phyloP scores from a whole-genome alignment of 495 filamentous ascomycete genomes.

The Aspergillus baeticus region DNA sequence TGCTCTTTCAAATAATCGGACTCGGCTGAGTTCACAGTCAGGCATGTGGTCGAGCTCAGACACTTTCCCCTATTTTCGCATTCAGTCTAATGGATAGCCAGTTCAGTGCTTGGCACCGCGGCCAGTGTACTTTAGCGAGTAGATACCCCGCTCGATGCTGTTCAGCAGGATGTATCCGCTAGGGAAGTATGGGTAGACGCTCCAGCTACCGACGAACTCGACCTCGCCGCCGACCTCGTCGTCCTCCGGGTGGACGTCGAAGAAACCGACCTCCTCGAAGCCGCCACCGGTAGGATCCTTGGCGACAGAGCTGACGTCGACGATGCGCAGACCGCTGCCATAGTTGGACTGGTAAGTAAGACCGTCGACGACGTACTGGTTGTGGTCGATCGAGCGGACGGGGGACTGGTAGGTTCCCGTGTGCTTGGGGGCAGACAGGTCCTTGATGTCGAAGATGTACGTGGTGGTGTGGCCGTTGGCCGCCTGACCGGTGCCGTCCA shows the following conservation, averaged over 20 bases:
- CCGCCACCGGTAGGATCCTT: constrained; percentile 14
- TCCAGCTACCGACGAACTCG: constrained; percentile 20
- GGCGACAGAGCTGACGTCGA: constrained; percentile 18
- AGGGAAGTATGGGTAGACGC: constrained; percentile 17
- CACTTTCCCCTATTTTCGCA: too few relatives aligned
- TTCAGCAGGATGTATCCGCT: constrained; percentile 21
- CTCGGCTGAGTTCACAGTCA: too few relatives aligned
- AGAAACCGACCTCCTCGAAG: constrained; percentile 18
- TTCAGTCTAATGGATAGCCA: too few relatives aligned
- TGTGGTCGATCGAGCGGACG: constrained; percentile 22
- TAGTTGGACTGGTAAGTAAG: constrained; percentile 21
- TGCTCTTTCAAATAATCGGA: too few relatives aligned
- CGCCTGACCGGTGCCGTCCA: constrained; percentile 15
- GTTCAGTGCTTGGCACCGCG: not conserved
- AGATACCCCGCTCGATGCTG: constrained; percentile 20
- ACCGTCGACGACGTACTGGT: constrained; percentile 22
- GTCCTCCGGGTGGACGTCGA: constrained; percentile 21
- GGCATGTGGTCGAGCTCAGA: too few relatives aligned
- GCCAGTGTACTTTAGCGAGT: constrained; percentile 19
- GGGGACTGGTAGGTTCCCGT: constrained; percentile 22
- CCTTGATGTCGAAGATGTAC: constrained; percentile 22
- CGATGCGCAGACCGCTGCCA: constrained; percentile 21
- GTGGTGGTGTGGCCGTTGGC: constrained; percentile 24
- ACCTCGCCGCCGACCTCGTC: constrained; percentile 15
- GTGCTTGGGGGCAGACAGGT: constrained; percentile 17